These are phyloP conservation scores for Periconia macrospinosa DNA, from an alignment of 2,329 filamentous ascomycete species.

Conservation along the genomic window DNA sequence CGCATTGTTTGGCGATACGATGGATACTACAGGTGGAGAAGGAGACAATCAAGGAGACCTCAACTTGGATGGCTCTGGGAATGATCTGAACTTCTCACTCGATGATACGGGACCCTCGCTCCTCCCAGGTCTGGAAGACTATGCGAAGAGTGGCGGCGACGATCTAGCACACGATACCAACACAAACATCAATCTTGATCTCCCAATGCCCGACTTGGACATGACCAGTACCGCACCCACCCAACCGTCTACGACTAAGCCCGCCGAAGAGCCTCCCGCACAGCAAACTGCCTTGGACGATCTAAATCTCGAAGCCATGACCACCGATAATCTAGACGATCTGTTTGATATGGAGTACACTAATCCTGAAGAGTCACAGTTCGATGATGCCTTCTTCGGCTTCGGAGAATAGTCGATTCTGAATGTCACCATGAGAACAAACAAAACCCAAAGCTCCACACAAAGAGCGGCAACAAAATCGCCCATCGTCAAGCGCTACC, in stretches of 20 bases:
- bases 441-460: too few species aligned
- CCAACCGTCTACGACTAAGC: slow-evolving; percentile 9
- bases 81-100: slow-evolving; percentile 36
- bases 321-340: slow-evolving; percentile 36
- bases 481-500: too few species aligned
- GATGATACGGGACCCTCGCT: slow-evolving; percentile 34
- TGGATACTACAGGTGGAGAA: slow-evolving; percentile 25
- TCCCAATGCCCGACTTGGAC: slow-evolving; percentile 35
- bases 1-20: slow-evolving; percentile 36
- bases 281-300: slow-evolving; percentile 14
- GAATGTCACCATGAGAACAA: too few species aligned
- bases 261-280: slow-evolving; percentile 7
- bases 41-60: slow-evolving; percentile 17
- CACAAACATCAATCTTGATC: slow-evolving; percentile 30
- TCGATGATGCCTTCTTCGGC: slow-evolving; percentile 44
- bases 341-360: slow-evolving; percentile 40
- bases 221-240: slow-evolving; percentile 12
- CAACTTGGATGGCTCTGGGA: slow-evolving; percentile 27
- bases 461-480: too few species aligned
- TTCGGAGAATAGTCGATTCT: slow-evolving; percentile 17
- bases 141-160: slow-evolving; percentile 25
- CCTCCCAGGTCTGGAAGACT: slow-evolving; percentile 41
- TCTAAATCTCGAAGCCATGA: slow-evolving; percentile 30
- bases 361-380: slow-evolving; percentile 37
- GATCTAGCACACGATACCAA: slow-evolving; percentile 11